Evolutionary conservation across 2,329 filamentous ascomycete species (phyloP), one percentile per base, ranked within the genome.

Genomic region (Aureobasidium vineae): DNA sequence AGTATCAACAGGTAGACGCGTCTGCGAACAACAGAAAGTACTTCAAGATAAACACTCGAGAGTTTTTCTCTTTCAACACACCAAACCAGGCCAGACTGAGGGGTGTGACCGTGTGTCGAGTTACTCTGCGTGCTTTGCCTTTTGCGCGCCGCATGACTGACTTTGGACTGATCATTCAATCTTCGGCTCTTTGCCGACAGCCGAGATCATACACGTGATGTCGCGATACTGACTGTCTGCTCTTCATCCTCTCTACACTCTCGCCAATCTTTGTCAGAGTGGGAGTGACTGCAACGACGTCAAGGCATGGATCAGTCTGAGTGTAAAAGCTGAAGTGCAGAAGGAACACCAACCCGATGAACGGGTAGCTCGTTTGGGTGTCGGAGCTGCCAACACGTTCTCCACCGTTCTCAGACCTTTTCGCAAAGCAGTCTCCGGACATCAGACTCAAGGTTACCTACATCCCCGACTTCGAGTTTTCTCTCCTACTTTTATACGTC

Each of bases 71-170:
- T 63, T 31, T 52, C 31, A 54, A 52, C 45, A 63, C 59, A 52
- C 21, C 43, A 41, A 33, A 63, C 45, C 59, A 63, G 45, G 59
- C 59, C 43, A 50, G 59, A 63, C 59, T 40, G 59, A 63, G 45
- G 43, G 57, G 57, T 60, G 56, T 47, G 41, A 45, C 56, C 56
- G 56, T 13, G 40, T 60, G 28, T 49, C 41, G 57, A 47, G 41
- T 49, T 47, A 57, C 54, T 15, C 21, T 38, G 28, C n/a, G 36
- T 57, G 31, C 31, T 59, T 45, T 59, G 38, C 40, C 38, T 59
- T 59, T 59, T 56, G 53, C 43, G 49, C 47, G 61, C 49, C 61
- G 61, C 61, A 64, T 64, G 61, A 64, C 61, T 45, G 61, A 54
- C 61, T 45, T 21, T 2, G 40, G 21, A 40, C 23, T 59, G 38